Conservation (phyloP, 2,329 filamentous ascomycete species). For the Fusarium sp. region DNA sequence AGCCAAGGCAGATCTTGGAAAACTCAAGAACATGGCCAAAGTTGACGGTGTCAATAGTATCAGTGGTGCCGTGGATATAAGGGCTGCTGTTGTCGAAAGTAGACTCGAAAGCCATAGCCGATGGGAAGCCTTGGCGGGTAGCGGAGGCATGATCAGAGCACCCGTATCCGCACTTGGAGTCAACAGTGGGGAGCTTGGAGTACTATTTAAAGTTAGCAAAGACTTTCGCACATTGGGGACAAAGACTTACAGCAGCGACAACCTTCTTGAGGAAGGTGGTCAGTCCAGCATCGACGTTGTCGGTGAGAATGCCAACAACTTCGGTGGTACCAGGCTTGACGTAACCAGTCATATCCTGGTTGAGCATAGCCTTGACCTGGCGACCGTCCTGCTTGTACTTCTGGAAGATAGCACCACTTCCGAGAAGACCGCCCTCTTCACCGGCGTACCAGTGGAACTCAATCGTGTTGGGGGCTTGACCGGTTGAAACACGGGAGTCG, state of each 20-base stretch:
- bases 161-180: slow-evolving; percentile 63
- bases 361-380: slow-evolving; percentile 53
- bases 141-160: slow-evolving; percentile 72
- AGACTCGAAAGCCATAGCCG: slow-evolving; percentile 71
- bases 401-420: slow-evolving; percentile 66
- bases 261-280: slow-evolving; percentile 51
- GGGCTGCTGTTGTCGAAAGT: slow-evolving; percentile 69
- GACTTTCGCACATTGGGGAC: no score
- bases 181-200: slow-evolving; percentile 52
- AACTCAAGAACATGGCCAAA: slow-evolving; percentile 74
- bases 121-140: slow-evolving; percentile 71
- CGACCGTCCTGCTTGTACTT: slow-evolving; percentile 46
- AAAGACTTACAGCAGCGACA: slow-evolving; percentile 38
- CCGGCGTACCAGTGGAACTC: slow-evolving; percentile 91
- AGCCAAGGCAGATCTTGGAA: slow-evolving; percentile 59
- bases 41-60: slow-evolving; percentile 74
- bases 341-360: slow-evolving; percentile 57
- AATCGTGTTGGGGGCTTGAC: slow-evolving; percentile 73
- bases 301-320: slow-evolving; percentile 51
- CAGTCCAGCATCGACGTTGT: slow-evolving; percentile 49
- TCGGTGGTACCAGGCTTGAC: slow-evolving; percentile 42
- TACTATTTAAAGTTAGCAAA: slow-evolving; percentile 34
- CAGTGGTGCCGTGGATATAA: slow-evolving; percentile 77
- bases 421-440: slow-evolving; percentile 81
- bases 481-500: slow-evolving; percentile 68